phyloP scores from a whole-genome alignment of 306 rosid genomes.

The Vigna nakashimae region DNA sequence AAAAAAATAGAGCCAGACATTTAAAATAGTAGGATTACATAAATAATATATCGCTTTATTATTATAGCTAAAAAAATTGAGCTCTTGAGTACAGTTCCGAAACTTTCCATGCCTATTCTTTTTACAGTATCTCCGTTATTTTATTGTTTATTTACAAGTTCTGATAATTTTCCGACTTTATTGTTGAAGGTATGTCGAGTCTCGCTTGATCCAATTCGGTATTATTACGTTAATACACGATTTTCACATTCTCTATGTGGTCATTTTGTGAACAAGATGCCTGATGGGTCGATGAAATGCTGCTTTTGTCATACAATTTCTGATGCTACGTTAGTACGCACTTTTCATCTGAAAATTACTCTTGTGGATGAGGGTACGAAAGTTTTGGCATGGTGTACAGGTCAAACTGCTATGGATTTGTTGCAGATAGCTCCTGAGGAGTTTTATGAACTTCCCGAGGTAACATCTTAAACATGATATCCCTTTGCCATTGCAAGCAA shows the following conservation, averaged over 20 bases:
- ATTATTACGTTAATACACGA: slow-evolving; percentile 68
- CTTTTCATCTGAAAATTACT: slow-evolving; percentile 82
- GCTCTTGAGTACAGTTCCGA: background rate
- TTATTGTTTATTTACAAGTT: slow-evolving; percentile 12
- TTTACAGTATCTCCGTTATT: background rate
- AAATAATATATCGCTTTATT: background rate
- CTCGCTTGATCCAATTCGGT: slow-evolving; percentile 68
- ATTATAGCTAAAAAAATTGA: background rate
- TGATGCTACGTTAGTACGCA: slow-evolving; percentile 58
- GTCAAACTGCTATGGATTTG: slow-evolving; percentile 89
- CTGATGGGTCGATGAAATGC: slow-evolving; percentile 61
- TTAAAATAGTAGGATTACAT: background rate
- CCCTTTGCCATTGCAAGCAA: slow-evolving; percentile 18
- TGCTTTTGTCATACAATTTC: slow-evolving; percentile 67
- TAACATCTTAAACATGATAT: slow-evolving; percentile 45
- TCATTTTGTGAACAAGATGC: slow-evolving; percentile 65
- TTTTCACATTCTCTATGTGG: slow-evolving; percentile 82
- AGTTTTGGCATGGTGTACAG: slow-evolving; percentile 83
- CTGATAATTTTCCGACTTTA: slow-evolving; percentile 38
- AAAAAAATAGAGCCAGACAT: background rate
- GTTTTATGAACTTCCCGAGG: slow-evolving; percentile 88
- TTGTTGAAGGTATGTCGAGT: slow-evolving; percentile 66
- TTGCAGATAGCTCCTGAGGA: slow-evolving; percentile 91
- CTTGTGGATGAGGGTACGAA: slow-evolving; percentile 78
- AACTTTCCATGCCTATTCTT: slow-evolving; percentile 4